Conservation (phyloP, 257 asterid genomes). For the Gynochthodes officinalis region DNA sequence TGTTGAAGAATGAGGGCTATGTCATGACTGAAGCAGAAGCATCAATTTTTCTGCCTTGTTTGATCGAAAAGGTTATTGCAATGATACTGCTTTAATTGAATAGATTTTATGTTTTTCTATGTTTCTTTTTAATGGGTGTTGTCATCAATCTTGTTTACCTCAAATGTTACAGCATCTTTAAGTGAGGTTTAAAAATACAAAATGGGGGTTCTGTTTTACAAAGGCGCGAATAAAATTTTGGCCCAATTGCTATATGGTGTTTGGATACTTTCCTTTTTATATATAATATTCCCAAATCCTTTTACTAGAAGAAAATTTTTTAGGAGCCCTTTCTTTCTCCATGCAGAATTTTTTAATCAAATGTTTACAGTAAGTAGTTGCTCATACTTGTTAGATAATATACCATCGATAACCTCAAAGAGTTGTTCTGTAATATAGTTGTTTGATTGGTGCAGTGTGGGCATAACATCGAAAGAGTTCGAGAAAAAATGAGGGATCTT, state of each 20-base stretch:
- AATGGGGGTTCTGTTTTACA: no score
- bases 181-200: no score
- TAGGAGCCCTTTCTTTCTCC: background rate
- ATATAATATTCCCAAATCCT: no score
- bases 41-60: constrained; percentile 89
- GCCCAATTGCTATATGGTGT: no score
- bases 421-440: background rate
- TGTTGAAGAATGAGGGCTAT: constrained; percentile 84
- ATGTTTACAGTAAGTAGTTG: background rate
- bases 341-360: background rate
- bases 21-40: constrained; percentile 95
- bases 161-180: no score
- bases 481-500: constrained; percentile 93
- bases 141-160: no score
- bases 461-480: constrained; percentile 87
- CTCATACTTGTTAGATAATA: background rate
- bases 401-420: background rate
- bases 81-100: constrained; percentile 10
- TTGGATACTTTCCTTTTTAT: no score
- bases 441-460: constrained; percentile 67
- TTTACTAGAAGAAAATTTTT: background rate
- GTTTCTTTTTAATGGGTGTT: no score
- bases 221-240: no score
- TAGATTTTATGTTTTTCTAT: background rate
- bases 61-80: constrained; percentile 76